phyloP scores from a whole-genome alignment of 2,329 filamentous ascomycete genomes.

The Tolypocladium cylindrosporum region DNA sequence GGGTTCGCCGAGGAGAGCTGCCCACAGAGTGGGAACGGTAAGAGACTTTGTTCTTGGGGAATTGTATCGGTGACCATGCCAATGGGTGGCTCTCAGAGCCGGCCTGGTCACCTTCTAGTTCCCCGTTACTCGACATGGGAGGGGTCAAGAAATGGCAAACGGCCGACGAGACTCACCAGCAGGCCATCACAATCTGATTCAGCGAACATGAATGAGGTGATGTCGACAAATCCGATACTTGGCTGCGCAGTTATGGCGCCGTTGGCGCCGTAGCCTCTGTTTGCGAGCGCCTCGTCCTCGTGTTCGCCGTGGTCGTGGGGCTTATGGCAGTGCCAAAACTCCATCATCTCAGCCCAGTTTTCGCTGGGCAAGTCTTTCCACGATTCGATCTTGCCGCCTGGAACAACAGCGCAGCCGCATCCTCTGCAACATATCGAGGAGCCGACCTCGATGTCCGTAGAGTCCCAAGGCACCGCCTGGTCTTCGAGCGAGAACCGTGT shows the following conservation, averaged over 20 bases:
- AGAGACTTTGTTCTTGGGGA: slow-evolving; percentile 45
- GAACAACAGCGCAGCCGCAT: slow-evolving; percentile 29
- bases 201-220: slow-evolving; percentile 64
- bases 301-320: slow-evolving; percentile 50
- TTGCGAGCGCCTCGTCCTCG: slow-evolving; percentile 37
- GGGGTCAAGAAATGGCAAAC: slow-evolving; percentile 2
- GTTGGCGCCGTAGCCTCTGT: slow-evolving; percentile 76
- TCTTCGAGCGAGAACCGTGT: slow-evolving; percentile 20
- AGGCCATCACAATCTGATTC: slow-evolving; percentile 51
- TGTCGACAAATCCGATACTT: slow-evolving; percentile 69
- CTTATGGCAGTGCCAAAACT: slow-evolving; percentile 99
- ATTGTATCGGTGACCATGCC: slow-evolving; percentile 59
- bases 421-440: slow-evolving; percentile 32
- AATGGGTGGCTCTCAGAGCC: slow-evolving; percentile 32
- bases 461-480: slow-evolving; percentile 45
- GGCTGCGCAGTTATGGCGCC: slow-evolving; percentile 58
- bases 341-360: slow-evolving; percentile 99
- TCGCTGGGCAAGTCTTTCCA: slow-evolving; percentile 96
- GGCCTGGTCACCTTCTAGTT: slow-evolving; percentile 55
- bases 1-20: slow-evolving; percentile 19
- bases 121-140: slow-evolving; percentile 15
- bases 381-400: slow-evolving; percentile 26
- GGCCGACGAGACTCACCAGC: slow-evolving; percentile 20
- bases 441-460: slow-evolving; percentile 31
- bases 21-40: slow-evolving; percentile 14